Evolutionary conservation across 2,329 filamentous ascomycete genomes (phyloP), one percentile per base, ranked within the genome.

Genomic region (Exophiala dermatitidis): DNA sequence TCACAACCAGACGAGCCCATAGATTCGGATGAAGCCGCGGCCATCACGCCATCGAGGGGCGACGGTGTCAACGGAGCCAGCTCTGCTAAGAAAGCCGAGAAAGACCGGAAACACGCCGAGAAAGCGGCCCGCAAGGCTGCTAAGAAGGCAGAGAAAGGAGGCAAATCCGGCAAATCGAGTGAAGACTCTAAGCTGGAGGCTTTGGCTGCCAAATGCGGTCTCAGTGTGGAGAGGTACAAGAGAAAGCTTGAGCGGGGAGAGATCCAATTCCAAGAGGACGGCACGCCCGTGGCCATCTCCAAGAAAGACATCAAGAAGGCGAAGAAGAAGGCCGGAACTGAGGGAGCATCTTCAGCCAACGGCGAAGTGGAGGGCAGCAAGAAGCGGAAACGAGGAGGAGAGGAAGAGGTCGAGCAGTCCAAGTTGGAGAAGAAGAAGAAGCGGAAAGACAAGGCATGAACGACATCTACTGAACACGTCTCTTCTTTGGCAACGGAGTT

Each of bases 291-390:
- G 62, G 75, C 86, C 3, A 71, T 83, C 63, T 86, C 82, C 75
- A 88, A 88, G 77, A 88, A 88, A 74, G 83, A 87, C 44, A 69
- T 85, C 64, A 88, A 88, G 78, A 86, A 86, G 75, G 72, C 78
- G 54, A 82, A 80, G 72, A 86, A 85, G 72, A 80, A 77, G 58
- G 74, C 72, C 38, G 77, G 81, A 66, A 80, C 82, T 64, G 67
- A 69, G 40, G 76, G 74, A 10, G 70, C 71, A 46, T 72, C 74
- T 43, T 71, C 73, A 56, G 66, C 69, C 9, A 65, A 60, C 33
- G 62, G 61, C 50, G 74, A 78, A 2, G 68, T 66, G 50, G 78
- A 78, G 64, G 79, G 57, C 8, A 47, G 32, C 29, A 88, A 88
- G 80, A 88, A 88, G 79, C 80, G 84, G 68, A 86, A 87, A 74